Evolutionary conservation across 228 moss, liverwort and hornwort species (phyloP), one percentile per base, ranked within the genome.

Genomic region (Sphagnum magellanicum): DNA sequence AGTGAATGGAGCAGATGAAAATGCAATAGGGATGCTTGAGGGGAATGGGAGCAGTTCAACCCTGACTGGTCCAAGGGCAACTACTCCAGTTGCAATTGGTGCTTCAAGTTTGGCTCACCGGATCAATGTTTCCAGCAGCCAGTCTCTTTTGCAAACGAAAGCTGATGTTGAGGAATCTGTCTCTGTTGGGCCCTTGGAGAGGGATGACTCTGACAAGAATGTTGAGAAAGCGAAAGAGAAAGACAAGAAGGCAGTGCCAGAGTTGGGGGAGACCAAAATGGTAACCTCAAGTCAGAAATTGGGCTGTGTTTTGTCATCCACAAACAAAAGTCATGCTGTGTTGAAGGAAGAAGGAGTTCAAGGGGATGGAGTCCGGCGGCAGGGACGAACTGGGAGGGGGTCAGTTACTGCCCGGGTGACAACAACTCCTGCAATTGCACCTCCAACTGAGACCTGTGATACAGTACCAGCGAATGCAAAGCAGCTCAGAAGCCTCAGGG

Each of bases 321-420:
- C 83, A 5, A 90, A 90, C 72, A 91, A 90, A 72, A 84, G 85
- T 51, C 74, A 72, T 55, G 71, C 81, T 70, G 85, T 85, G 6
- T 74, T 62, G 5, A 84, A 78, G 68, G 93, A 93, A 68, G 98
- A 93, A 70, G 81, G 74, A 66, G 90, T 85, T 72, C 76, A 76
- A 6, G 87, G 81, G 52, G 98, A 98, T 80, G 98, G 93, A 73
- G 81, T 98, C 60, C 85, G 98, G 60, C 91, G 98, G 74, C 93
- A 98, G 79, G 97, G 97, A 50, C 81, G 98, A 63, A 98, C 91
- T 67, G 98, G 98, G 50, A 84, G 98, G 72, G 98, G 87, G 48
- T 76, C 85, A 14, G 88, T 81, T 61, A 81, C 84, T 59, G 87
- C 87, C 13, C 83, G 98, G 70, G 32, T 32, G 32, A 32, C 32